A percentile compares a stretch with the other conserved stretches of the same genome.
These are phyloP conservation scores for Vitis hybrid DNA, from an alignment of 177 flowering plant species.

Conservation along the genomic window DNA sequence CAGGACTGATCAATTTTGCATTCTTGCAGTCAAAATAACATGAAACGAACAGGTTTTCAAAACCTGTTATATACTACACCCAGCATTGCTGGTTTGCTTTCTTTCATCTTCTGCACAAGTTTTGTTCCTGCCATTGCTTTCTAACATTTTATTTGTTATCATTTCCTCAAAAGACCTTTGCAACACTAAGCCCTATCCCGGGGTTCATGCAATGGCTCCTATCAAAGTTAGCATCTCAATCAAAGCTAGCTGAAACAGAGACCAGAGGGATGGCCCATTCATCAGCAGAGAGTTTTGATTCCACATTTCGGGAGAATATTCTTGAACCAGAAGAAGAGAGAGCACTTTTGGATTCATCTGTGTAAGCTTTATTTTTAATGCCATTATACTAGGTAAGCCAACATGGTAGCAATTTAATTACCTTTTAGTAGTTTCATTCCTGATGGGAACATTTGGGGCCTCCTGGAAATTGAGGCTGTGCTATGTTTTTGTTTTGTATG, in stretches of 20 bases:
- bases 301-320: slow-evolving; percentile 70
- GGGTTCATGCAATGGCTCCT: slow-evolving; percentile 91
- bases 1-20: too few relatives aligned
- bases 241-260: slow-evolving; percentile 51
- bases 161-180: slow-evolving; percentile 59
- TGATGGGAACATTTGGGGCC: neutral
- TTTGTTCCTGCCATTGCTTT: slow-evolving; percentile 12
- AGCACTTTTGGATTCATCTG: slow-evolving; percentile 44
- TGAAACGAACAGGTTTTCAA: neutral
- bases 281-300: slow-evolving; percentile 25
- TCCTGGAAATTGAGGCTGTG: neutral
- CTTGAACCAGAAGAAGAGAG: slow-evolving; percentile 78
- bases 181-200: slow-evolving; percentile 93
- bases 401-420: neutral
- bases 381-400: neutral
- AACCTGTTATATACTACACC: neutral
- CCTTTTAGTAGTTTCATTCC: neutral
- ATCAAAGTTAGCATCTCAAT: slow-evolving; percentile 81
- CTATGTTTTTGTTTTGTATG: neutral
- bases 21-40: neutral
- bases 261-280: slow-evolving; percentile 17
- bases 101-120: neutral
- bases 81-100: neutral
- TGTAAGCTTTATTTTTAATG: slow-evolving; percentile 42
- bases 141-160: slow-evolving; percentile 6